phyloP scores from a whole-genome alignment of 2,329 filamentous ascomycete species.

The Phaeosphaeria sp. region DNA sequence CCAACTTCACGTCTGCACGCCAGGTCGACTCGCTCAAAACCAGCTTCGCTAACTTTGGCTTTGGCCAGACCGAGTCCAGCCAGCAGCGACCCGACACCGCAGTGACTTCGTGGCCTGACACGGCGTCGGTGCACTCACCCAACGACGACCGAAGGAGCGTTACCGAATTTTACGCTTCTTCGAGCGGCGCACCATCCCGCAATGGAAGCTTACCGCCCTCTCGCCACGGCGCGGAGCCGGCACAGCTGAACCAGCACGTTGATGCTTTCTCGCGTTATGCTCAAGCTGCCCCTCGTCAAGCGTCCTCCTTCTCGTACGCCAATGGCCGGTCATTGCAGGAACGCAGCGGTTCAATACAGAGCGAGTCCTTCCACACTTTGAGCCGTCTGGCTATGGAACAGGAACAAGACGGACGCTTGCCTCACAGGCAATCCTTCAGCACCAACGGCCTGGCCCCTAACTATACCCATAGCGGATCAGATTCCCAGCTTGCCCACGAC shows the following conservation, averaged over 20 bases:
- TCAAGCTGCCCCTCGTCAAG: constrained; percentile 52
- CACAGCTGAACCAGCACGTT: constrained; percentile 38
- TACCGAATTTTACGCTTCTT: constrained; percentile 53
- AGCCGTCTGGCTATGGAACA: constrained; percentile 43
- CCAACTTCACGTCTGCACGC: constrained; percentile 39
- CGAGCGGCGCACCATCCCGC: constrained; percentile 56
- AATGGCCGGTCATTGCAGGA: constrained; percentile 48
- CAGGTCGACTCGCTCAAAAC: constrained; percentile 41
- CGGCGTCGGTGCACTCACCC: constrained; percentile 48
- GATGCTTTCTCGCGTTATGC: constrained; percentile 37
- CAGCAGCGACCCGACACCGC: constrained; percentile 34
- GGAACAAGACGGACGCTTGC: constrained; percentile 40
- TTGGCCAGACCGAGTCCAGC: constrained; percentile 38
- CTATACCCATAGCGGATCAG: constrained; percentile 30
- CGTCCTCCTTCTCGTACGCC: constrained; percentile 57
- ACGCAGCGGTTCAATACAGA: constrained; percentile 48
- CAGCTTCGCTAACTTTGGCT: constrained; percentile 42
- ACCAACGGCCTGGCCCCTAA: constrained; percentile 31
- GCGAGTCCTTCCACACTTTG: constrained; percentile 47
- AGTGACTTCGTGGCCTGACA: constrained; percentile 44
- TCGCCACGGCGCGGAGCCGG: constrained; percentile 55
- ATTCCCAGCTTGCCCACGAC: constrained; percentile 30
- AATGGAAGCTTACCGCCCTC: constrained; percentile 65
- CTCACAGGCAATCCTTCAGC: constrained; percentile 44
- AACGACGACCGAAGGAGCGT: constrained; percentile 51